These are phyloP conservation scores for Aspergillus saccharolyticus DNA, from an alignment of 495 filamentous ascomycete genomes.

Conservation along the genomic window DNA sequence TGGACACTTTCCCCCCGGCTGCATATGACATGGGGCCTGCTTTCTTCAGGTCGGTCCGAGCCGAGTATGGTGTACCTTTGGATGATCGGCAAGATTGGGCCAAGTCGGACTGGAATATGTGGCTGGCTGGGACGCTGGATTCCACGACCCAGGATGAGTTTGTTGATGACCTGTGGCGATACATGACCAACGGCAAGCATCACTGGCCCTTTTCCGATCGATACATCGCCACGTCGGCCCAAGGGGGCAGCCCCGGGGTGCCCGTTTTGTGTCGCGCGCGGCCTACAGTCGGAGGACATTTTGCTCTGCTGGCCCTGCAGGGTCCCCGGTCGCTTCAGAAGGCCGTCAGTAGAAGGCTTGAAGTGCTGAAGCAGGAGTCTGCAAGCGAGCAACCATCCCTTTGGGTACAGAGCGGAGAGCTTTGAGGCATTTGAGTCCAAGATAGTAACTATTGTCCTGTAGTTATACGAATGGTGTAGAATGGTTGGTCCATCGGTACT, in stretches of 20 bases:
- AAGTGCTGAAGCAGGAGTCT: not conserved
- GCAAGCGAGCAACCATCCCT: not conserved
- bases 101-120: slow-evolving; percentile 51
- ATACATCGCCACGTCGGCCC: slow-evolving; percentile 33
- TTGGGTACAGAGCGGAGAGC: no score
- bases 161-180: slow-evolving; percentile 40
- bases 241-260: slow-evolving; percentile 32
- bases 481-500: not conserved
- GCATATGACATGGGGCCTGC: slow-evolving; percentile 35
- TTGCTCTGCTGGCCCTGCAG: slow-evolving; percentile 44
- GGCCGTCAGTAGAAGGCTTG: slow-evolving; percentile 12
- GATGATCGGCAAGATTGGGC: slow-evolving; percentile 43
- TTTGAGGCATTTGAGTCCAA: not conserved
- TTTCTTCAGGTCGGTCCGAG: slow-evolving; percentile 36
- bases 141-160: slow-evolving; percentile 29
- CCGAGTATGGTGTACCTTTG: slow-evolving; percentile 41
- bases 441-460: not conserved
- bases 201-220: slow-evolving; percentile 46
- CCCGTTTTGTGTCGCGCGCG: slow-evolving; percentile 46
- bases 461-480: not conserved
- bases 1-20: slow-evolving; percentile 34
- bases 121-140: slow-evolving; percentile 35
- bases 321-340: slow-evolving; percentile 27
- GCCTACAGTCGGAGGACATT: slow-evolving; percentile 54
- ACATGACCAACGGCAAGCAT: slow-evolving; percentile 46